These are phyloP conservation scores for Fusarium sp. DNA, from an alignment of 2,329 filamentous ascomycete genomes.

Conservation along the genomic window DNA sequence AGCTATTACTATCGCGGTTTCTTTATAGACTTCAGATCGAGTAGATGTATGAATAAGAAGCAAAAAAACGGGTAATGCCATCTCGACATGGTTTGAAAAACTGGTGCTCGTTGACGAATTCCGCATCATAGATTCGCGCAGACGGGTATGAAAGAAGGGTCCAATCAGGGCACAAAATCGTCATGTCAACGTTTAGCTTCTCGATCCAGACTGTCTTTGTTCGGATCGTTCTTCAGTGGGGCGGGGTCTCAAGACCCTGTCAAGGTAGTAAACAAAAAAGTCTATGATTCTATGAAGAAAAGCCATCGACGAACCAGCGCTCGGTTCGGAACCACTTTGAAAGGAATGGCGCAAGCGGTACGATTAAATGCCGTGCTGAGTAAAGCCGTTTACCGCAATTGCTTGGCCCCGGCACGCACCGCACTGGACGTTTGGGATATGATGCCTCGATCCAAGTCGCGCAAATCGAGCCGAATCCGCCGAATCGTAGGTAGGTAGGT, in stretches of 20 bases:
- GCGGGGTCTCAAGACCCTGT: slow-evolving; percentile 32
- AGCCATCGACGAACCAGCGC: slow-evolving; percentile 34
- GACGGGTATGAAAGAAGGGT: slow-evolving; percentile 1
- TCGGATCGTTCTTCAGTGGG: slow-evolving; percentile 26
- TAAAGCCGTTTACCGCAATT: slow-evolving; percentile 20
- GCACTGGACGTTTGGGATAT: not conserved
- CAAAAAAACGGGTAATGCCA: not conserved
- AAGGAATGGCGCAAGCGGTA: slow-evolving; percentile 40
- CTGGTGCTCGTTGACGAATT: not conserved
- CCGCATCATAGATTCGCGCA: slow-evolving; percentile 10
- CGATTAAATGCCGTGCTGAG: slow-evolving; percentile 39
- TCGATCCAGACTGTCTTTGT: slow-evolving; percentile 14
- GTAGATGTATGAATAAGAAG: not conserved
- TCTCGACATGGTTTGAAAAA: not conserved
- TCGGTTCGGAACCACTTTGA: slow-evolving; percentile 32
- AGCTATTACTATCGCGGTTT: slow-evolving; percentile 23
- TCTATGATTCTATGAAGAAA: slow-evolving; percentile 40
- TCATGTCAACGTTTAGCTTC: not conserved
- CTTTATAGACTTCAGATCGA: slow-evolving; percentile 3
- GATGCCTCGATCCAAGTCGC: slow-evolving; percentile 26
- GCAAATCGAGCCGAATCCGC: slow-evolving; percentile 11
- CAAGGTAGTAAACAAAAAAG: slow-evolving; percentile 17
- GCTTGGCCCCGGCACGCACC: slow-evolving; percentile 2
- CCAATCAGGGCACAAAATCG: slow-evolving; percentile 18
- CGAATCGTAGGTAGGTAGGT: not conserved